Evolutionary conservation across 768 basidiomycete genomes (phyloP), one percentile per base, ranked within the genome.

Genomic region (Suillus placidus): DNA sequence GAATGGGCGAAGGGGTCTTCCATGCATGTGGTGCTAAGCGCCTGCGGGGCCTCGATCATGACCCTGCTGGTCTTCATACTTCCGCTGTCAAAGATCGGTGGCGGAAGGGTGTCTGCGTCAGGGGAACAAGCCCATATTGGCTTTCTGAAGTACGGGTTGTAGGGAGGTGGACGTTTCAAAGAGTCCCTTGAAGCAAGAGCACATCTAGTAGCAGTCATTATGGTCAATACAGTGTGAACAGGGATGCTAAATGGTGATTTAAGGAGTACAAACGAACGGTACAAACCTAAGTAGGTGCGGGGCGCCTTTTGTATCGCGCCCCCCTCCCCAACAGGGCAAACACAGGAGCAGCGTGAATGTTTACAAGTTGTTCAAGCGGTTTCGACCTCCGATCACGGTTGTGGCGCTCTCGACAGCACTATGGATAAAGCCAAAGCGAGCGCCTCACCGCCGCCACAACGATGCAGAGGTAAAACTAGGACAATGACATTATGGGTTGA

Each of bases 361-460:
- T n/a, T 9, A 66, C 54, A 64, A 61, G 16, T 54, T 55, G 45
- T 54, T 49, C 58, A 64, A 63, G 34, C 20, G 45, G 71, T 54
- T 69, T 73, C 72, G 76, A 61, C 67, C 57, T 47, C 49, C 35
- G 67, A 35, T 66, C 26, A 40, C 54, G 49, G 34, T 66, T 62
- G 63, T 60, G 37, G 23, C 55, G 58, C 56, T 43, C 58, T 34
- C 54, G 55, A 77, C 67, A 71, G 14, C 55, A 61, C 57, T 37
- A 40, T 35, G 56, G 49, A 74, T 69, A 76, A 76, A 77, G 70
- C 60, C 68, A 77, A 74, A 77, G 71, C 60, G 38, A 32, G 63
- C 52, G 52, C 58, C 38, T 42, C 61, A 67, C 61, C 62, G 64
- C 61, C 62, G 40, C 70, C 60, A 67, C 66, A 62, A 34, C 69